Evolutionary conservation across 176 grass and related monocot genomes (phyloP).

Genomic region (Themeda triandra): DNA sequence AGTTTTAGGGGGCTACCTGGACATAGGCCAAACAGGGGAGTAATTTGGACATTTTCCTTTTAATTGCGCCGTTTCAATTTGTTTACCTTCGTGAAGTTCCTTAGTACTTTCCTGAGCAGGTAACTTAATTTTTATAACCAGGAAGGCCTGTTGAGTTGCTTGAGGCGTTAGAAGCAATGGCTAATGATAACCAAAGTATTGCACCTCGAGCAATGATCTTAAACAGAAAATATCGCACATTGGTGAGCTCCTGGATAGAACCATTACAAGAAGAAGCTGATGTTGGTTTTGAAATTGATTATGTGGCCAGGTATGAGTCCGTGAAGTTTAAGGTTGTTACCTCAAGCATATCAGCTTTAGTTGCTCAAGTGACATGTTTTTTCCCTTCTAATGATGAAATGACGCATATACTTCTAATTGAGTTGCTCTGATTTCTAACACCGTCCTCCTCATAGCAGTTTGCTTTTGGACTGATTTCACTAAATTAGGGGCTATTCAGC

Average conservation of each 20-base stretch:
- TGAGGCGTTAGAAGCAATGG: conserved; percentile 93
- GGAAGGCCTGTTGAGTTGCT: conserved; percentile 92
- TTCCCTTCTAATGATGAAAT: conserved; percentile 8
- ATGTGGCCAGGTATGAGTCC: conserved; percentile 72
- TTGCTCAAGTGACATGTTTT: neutral
- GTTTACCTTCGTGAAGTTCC: conserved; percentile 35
- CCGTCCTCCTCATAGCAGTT: too few relatives aligned
- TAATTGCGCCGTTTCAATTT: neutral
- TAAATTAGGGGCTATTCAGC: too few relatives aligned
- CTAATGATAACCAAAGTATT: conserved; percentile 68
- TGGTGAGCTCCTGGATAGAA: conserved; percentile 99
- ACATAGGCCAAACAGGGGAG: neutral
- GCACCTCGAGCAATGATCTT: conserved; percentile 89
- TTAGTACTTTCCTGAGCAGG: conserved; percentile 53
- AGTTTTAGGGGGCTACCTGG: neutral
- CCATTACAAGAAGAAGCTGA: conserved; percentile 99
- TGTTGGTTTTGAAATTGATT: conserved; percentile 91
- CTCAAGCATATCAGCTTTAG: conserved; percentile 8
- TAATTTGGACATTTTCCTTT: neutral
- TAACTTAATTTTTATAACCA: conserved; percentile 72
- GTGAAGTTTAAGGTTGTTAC: conserved; percentile 15
- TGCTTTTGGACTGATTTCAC: too few relatives aligned
- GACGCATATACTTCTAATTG: too few relatives aligned
- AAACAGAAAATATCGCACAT: conserved; percentile 90
- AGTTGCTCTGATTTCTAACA: too few relatives aligned